Evolutionary conservation across 768 basidiomycete genomes (phyloP), one percentile per base, ranked within the genome.

Genomic region (Naganishia antarctica): DNA sequence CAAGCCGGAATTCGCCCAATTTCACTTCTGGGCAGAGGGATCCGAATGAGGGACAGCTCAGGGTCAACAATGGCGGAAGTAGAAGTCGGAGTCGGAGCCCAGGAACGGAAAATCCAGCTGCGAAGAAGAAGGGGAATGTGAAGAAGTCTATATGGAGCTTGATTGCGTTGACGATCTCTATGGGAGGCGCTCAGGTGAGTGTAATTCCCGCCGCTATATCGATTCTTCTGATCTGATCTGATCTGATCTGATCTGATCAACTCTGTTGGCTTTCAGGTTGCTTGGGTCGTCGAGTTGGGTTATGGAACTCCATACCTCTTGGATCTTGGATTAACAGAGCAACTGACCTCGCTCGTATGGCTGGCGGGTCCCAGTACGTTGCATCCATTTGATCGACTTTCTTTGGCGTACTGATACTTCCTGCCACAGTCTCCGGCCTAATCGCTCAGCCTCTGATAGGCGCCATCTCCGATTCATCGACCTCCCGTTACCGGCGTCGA

Each of bases 371-470:
- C 96, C 4, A 90, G 66, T 67, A 62, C 28, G 32, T 62, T 32
- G 13, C n/a, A 37, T 47, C 43, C 8, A 21, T 40, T 26, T 21
- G 15, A 0, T 31, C 23, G 26, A 2, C 16, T 44, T 13, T 31
- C 5, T 25, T 23, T 26, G n/a, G n/a, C n/a, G n/a, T 23, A 21
- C 28, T 48, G 32, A 49, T 28, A 13, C 7, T 40, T 34, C 13
- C 11, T 21, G 25, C 9, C n/a, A 8, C 32, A 67, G 66, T 99
- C 66, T 91, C 90, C 67, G 96, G 96, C 16, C 81, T 99, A 48
- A 81, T 99, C 57, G 92, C 92, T 4, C 96, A 99, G 76, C 96
- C 96, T n/a, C 82, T 98, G 61, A 96, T 99, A 70, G 96, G 94
- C 67, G 93, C 96, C 13, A 85, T 99, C 73, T 98, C 94, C 18